phyloP scores from a whole-genome alignment of 805 yeast genomes.

The Maudiozyma barnettii region DNA sequence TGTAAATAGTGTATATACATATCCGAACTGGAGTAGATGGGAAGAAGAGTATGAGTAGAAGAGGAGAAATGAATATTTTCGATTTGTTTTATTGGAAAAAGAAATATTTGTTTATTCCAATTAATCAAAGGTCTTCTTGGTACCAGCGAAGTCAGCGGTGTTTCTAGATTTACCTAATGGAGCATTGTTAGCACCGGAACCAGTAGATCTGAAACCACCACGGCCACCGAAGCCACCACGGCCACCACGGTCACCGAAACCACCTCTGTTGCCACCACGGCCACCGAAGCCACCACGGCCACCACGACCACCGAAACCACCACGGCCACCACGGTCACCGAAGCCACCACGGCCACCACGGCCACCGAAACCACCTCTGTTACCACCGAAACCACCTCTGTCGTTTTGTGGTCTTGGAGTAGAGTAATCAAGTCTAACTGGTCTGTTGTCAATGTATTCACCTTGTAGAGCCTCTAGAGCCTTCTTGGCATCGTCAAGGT shows the following conservation, averaged over 20 bases:
- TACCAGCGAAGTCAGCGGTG: constrained; percentile 68
- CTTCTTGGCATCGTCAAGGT: constrained; percentile 80
- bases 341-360: no score
- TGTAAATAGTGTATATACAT: neutral
- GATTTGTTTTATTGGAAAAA: neutral
- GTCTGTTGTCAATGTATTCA: constrained; percentile 79
- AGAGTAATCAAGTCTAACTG: constrained; percentile 90
- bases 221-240: constrained; percentile 36
- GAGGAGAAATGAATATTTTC: neutral
- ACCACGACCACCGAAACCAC: constrained; percentile 28
- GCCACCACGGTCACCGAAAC: constrained; percentile 12
- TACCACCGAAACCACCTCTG: constrained; percentile 36
- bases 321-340: no score
- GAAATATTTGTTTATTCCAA: neutral
- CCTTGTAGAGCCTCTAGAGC: constrained; percentile 87
- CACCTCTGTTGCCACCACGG: constrained; percentile 14
- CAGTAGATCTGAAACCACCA: constrained; percentile 22
- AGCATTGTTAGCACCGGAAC: constrained; percentile 55
- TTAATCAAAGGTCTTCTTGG: constrained; percentile 73
- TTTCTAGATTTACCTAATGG: constrained; percentile 37
- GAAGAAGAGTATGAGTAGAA: neutral
- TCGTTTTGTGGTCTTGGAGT: constrained; percentile 67
- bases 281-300: constrained; percentile 26
- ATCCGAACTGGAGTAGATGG: neutral
- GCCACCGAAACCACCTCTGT: constrained; percentile 31